Base-by-base conservation (phyloP, 148 eudicot species). In the Chenopodium formosanum region DNA sequence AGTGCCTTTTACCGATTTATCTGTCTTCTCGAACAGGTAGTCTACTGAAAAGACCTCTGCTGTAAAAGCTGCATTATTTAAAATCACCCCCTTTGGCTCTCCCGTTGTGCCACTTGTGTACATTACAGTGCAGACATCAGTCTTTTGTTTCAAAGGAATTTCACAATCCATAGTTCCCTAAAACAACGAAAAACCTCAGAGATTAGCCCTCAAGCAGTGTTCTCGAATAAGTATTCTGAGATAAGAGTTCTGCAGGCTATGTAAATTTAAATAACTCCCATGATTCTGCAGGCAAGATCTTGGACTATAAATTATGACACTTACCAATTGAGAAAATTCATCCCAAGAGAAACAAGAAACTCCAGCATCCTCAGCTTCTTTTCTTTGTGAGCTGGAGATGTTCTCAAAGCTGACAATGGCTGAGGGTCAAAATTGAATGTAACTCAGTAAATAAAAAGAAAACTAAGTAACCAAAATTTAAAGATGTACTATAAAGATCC, bases 61-160 rank as follows among this genome's bases (percentile, higher is more conserved):
- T 80, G 89, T 78, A 80, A 94, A 88, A 78, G 94, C 91, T 73
- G 81, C 85, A 73, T 94, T 96, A 32, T 81, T 79, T 70, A 97
- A 84, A 85, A 97, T 90, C 84, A 97, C 99, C 27, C 99, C 98
- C 79, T 97, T 97, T 37, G 98, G 98, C 76, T 94, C 99, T 74
- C 97, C 99, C 0, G 96, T 95, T 7, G 99, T 95, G 76, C 99
- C 97, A 79, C 99, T 95, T 22, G 99, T 95, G 79, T 95, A 95
- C 99, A 95, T 95, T 77, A 95, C 91, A 17, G 99, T 93, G 86
- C 93, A 90, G 48, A 88, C 87, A 79, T 90, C 91, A 10, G 89
- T 82, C 75, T 81, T 88, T 77, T 85, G 85, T 81, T 85, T 97
- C 27, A 78, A 66, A 80, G 98, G 95, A 74, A 94, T 85, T 78